Conservation (phyloP, 1,284 basidiomycete species). For the Trametes sp. region DNA sequence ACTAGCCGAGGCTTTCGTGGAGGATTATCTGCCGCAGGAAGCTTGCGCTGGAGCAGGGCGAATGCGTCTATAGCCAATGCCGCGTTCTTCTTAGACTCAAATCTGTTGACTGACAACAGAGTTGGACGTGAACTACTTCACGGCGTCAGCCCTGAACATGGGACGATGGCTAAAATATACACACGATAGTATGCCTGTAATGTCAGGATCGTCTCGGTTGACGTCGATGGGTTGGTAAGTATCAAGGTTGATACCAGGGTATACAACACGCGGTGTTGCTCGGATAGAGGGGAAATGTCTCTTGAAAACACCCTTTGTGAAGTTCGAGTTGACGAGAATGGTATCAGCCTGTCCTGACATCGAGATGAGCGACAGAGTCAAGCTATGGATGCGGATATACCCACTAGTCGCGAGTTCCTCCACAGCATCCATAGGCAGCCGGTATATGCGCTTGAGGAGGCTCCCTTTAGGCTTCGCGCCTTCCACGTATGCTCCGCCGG, state of each 20-base stretch:
- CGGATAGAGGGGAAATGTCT: slow-evolving; percentile 78
- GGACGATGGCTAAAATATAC: slow-evolving; percentile 38
- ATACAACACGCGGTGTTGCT: slow-evolving; percentile 77
- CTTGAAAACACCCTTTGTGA: slow-evolving; percentile 85
- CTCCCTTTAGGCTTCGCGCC: slow-evolving; percentile 48
- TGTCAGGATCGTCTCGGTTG: slow-evolving; percentile 55
- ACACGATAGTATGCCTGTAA: slow-evolving; percentile 72
- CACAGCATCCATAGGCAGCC: slow-evolving; percentile 88
- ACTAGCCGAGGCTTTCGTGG: slow-evolving; percentile 63
- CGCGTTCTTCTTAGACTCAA: slow-evolving; percentile 95
- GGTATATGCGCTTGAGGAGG: slow-evolving; percentile 78
- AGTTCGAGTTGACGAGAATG: slow-evolving; percentile 92
- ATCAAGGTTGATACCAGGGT: slow-evolving; percentile 89
- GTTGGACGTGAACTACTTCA: slow-evolving; percentile 71
- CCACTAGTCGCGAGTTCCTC: slow-evolving; percentile 91
- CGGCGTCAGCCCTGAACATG: not conserved
- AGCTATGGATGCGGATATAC: slow-evolving; percentile 36
- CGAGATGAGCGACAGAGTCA: not conserved
- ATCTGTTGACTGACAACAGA: slow-evolving; percentile 92
- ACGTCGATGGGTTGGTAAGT: slow-evolving; percentile 62
- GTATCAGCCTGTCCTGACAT: slow-evolving; percentile 82
- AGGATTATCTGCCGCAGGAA: slow-evolving; percentile 11
- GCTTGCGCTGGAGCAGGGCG: slow-evolving; percentile 52
- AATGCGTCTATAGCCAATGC: slow-evolving; percentile 87
- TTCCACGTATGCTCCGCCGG: slow-evolving; percentile 78